Evolutionary conservation across 2,329 filamentous ascomycete species (phyloP), one percentile per base, ranked within the genome.

Genomic region (Xylariomycetidae sp.): DNA sequence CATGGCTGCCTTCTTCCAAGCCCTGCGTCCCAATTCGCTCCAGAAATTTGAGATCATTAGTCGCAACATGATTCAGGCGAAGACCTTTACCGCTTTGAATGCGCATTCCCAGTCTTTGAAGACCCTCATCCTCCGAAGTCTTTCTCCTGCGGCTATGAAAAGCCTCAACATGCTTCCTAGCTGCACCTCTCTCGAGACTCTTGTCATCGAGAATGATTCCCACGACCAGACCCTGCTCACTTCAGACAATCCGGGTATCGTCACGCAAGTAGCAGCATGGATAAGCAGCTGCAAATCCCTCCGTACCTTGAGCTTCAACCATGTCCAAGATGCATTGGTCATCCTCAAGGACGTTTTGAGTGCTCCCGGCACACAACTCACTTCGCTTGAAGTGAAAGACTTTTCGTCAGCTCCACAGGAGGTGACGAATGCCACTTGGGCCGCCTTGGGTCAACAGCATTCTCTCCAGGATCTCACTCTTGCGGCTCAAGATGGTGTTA

Each of bases 31-130:
- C 2, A 69, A 83, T 40, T 74, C 68, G 2, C 57, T 86, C 9
- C 63, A 65, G 35, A 67, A 66, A 14, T 77, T 85, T 35, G 64
- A 76, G 37, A 67, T 78, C 18, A 65, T 77, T 34, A 73, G 71
- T 47, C 60, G 64, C 25, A 74, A 74, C 42, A 58, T 65, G 3
- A 63, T 82, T 12, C 71, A 70, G 1, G 56, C 62, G 3, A 61
- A 72, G 26, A 73, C 76, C 1, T 70, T 82, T 10, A 53, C 64
- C 25, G 76, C 78, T 4, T 59, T 86, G 9, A 69, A 41, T 16
- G 31, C 31, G 2, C 64, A 67, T 32, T 50, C 61, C 1, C 18
- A 35, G 5, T 64, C 63, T 3, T 44, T 67, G 5, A 54, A 44
- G 25, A 40, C 26, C 4, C 48, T 67, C 3, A 38, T 37, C 10